Conservation (phyloP, 2,329 filamentous ascomycete species). For the Hirsutella thompsonii region DNA sequence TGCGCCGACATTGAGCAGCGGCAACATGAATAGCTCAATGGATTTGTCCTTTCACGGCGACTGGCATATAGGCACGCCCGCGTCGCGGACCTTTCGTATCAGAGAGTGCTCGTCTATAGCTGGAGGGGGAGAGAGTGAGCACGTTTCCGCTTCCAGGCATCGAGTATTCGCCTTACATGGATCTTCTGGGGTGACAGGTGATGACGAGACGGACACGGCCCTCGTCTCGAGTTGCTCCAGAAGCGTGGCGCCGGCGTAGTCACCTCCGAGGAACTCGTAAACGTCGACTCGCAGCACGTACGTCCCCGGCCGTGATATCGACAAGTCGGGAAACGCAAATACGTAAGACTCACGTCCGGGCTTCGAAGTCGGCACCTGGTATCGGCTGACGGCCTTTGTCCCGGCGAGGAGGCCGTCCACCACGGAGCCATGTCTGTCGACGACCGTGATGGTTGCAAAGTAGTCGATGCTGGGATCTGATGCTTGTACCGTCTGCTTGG, state of each 20-base stretch:
- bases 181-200: slow-evolving; percentile 3
- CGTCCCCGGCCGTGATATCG: slow-evolving; percentile 9
- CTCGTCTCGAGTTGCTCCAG: slow-evolving; percentile 8
- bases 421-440: slow-evolving; percentile 7
- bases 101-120: slow-evolving; percentile 4
- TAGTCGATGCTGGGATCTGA: slow-evolving; percentile 6
- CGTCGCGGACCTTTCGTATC: slow-evolving; percentile 3
- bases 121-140: neutral
- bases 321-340: slow-evolving; percentile 14
- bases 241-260: slow-evolving; percentile 3
- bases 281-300: slow-evolving; percentile 16
- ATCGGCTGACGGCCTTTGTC: slow-evolving; percentile 8
- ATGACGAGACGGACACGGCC: slow-evolving; percentile 6
- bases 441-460: slow-evolving; percentile 14
- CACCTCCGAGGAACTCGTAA: slow-evolving; percentile 10
- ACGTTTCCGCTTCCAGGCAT: neutral
- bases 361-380: slow-evolving; percentile 3
- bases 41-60: no score
- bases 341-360: slow-evolving; percentile 6
- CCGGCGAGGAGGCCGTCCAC: slow-evolving; percentile 10
- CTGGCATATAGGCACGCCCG: slow-evolving; percentile 3
- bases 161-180: slow-evolving; percentile 3
- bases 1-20: no score
- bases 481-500: slow-evolving; percentile 5
- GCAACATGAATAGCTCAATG: no score